Conservation (phyloP, 805 yeast species). For the Candida berthetii region DNA sequence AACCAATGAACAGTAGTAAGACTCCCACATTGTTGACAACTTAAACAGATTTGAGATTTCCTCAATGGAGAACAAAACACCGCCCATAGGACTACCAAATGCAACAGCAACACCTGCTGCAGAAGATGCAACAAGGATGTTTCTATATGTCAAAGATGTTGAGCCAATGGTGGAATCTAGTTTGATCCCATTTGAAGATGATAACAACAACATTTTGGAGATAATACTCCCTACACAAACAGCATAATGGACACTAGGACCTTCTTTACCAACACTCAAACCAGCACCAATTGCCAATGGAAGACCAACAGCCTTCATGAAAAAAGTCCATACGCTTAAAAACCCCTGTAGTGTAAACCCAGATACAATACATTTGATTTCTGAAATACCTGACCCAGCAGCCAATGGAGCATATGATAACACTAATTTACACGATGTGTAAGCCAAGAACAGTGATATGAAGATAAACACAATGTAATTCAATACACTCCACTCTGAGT, state of each 20-base stretch:
- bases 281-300: conserved; percentile 95
- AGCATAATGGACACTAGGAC: conserved; percentile 97
- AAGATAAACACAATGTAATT: conserved; percentile 55
- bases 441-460: conserved; percentile 57
- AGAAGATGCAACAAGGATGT: conserved; percentile 70
- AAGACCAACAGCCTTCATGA: conserved; percentile 71
- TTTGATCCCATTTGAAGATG: conserved; percentile 11
- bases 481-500: conserved; percentile 42
- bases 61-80: conserved; percentile 88
- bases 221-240: conserved; percentile 75
- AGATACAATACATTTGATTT: conserved; percentile 88
- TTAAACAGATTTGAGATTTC: conserved; percentile 77
- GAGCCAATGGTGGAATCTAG: background rate
- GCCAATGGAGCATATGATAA: conserved; percentile 76
- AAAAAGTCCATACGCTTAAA: conserved; percentile 63
- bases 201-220: conserved; percentile 12
- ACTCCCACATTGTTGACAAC: conserved; percentile 79
- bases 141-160: conserved; percentile 12
- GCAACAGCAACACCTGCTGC: conserved; percentile 99
- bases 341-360: conserved; percentile 83
- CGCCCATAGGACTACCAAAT: conserved; percentile 95
- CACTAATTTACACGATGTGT: conserved; percentile 63
- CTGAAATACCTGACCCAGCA: conserved; percentile 97
- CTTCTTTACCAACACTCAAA: conserved; percentile 92
- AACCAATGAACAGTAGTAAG: conserved; percentile 84